Conservation (phyloP, 2,329 filamentous ascomycete species). For the Shiraia sp. region DNA sequence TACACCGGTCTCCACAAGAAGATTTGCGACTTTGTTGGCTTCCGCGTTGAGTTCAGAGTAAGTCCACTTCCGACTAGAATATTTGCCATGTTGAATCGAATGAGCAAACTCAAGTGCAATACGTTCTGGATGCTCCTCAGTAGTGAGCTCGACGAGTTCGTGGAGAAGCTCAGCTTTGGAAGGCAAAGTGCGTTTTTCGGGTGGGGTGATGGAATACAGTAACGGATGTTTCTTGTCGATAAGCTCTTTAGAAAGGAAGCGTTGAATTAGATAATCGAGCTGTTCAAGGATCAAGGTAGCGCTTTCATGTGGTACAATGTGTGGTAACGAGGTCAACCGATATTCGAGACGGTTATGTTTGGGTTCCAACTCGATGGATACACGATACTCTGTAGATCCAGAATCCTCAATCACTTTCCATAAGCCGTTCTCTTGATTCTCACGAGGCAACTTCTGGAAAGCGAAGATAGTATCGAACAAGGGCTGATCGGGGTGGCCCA, state of each 20-base stretch:
- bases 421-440: slow-evolving; percentile 30
- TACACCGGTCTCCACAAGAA: slow-evolving; percentile 59
- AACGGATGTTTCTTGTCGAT: slow-evolving; percentile 44
- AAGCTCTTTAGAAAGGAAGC: slow-evolving; percentile 57
- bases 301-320: slow-evolving; percentile 70
- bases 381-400: slow-evolving; percentile 73
- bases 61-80: slow-evolving; percentile 65
- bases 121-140: slow-evolving; percentile 59
- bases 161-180: slow-evolving; percentile 69
- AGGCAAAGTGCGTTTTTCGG: slow-evolving; percentile 61
- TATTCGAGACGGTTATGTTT: slow-evolving; percentile 57
- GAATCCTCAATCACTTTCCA: slow-evolving; percentile 70
- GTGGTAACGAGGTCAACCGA: slow-evolving; percentile 67
- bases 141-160: slow-evolving; percentile 73
- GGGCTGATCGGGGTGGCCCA: slow-evolving; percentile 65
- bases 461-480: slow-evolving; percentile 86
- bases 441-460: slow-evolving; percentile 66
- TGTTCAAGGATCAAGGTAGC: slow-evolving; percentile 69
- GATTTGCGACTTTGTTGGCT: slow-evolving; percentile 72
- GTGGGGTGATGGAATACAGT: slow-evolving; percentile 68
- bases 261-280: slow-evolving; percentile 67
- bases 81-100: slow-evolving; percentile 52
- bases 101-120: slow-evolving; percentile 76
- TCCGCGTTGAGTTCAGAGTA: slow-evolving; percentile 72
- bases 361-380: slow-evolving; percentile 80